Evolutionary conservation across 805 yeast genomes (phyloP), one percentile per base, ranked within the genome.

Genomic region (Brettanomyces nanus): DNA sequence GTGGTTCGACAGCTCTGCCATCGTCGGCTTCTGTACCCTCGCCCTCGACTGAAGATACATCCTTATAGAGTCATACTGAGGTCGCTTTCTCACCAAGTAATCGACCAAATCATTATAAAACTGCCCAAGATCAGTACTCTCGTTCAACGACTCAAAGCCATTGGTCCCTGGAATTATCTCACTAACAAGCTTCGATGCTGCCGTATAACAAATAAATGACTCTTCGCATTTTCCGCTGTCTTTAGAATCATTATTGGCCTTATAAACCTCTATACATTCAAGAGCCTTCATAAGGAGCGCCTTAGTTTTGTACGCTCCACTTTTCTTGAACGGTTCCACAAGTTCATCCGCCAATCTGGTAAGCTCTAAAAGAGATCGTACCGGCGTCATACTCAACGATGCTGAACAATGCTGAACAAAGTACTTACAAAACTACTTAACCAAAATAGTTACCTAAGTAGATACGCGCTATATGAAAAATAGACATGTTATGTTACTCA

Each of bases 131-230:
- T 43, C 42, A 18, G 40, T 25, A 9, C 37, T 43, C 18, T 33
- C 37, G 17, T 37, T 29, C 18, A 46, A 19, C 4, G 34, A 34
- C 1, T 32, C 23, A 19, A 34, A 45, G 35, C 45, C 58, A 5
- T 42, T 35, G 14, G 49, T 38, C 4, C 31, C 43, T 3, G 61
- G 61, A 19, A 54, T 52, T 10, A 53, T 31, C 14, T 48, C 49
- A 20, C 51, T 45, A 27, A 56, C 33, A 2, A 56, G 51, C 36
- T 45, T 47, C 10, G 54, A 47, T 9, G 59, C 56, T 2, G 56
- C 50, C 4, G 41, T 41, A 34, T 52, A 56, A 28, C 53, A 56
- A 10, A 56, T 47, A 22, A 39, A 51, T 10, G 48, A 34, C 37
- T 48, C 54, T 36, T 56, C 58, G 32, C 43, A 46, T 28, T 44